Evolutionary conservation across 2,329 filamentous ascomycete species (phyloP).

Genomic region (Fusarium cicatricum): DNA sequence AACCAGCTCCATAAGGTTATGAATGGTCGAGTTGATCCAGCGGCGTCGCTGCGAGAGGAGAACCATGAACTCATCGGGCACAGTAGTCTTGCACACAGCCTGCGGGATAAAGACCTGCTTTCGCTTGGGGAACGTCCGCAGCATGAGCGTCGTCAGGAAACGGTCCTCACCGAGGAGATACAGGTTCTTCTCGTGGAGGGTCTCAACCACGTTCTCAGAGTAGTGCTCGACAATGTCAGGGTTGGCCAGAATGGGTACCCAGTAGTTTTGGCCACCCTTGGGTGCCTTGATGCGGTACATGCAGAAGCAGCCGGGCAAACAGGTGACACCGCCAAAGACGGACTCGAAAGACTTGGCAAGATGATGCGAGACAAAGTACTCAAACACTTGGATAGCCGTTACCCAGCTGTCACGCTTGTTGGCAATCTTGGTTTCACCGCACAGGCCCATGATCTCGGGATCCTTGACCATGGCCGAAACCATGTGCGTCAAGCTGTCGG

Average conservation of each 20-base stretch:
- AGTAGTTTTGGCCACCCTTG: slow-evolving; percentile 98
- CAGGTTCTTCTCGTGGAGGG: slow-evolving; percentile 96
- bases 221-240: slow-evolving; percentile 99
- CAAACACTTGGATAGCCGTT: slow-evolving; percentile 97
- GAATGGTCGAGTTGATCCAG: slow-evolving; percentile 99
- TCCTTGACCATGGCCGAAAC: slow-evolving; percentile 99
- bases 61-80: slow-evolving; percentile 91
- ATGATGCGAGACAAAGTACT: slow-evolving; percentile 99
- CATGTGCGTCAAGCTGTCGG: slow-evolving; percentile 98
- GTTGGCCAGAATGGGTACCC: slow-evolving; percentile 98
- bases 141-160: slow-evolving; percentile 95
- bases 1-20: slow-evolving; percentile 97
- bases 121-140: slow-evolving; percentile 97
- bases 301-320: slow-evolving; percentile 98
- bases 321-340: slow-evolving; percentile 98
- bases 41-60: slow-evolving; percentile 92
- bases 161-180: slow-evolving; percentile 92
- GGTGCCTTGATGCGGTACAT: slow-evolving; percentile 99
- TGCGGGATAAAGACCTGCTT: slow-evolving; percentile 99
- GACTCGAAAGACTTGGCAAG: slow-evolving; percentile 97
- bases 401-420: slow-evolving; percentile 97
- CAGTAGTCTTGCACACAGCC: slow-evolving; percentile 97
- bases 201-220: slow-evolving; percentile 98
- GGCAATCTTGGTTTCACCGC: slow-evolving; percentile 98
- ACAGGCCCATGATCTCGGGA: slow-evolving; percentile 98